Evolutionary conservation across 768 basidiomycete species (phyloP).

Genomic region (Xerocomellus dryophilus): DNA sequence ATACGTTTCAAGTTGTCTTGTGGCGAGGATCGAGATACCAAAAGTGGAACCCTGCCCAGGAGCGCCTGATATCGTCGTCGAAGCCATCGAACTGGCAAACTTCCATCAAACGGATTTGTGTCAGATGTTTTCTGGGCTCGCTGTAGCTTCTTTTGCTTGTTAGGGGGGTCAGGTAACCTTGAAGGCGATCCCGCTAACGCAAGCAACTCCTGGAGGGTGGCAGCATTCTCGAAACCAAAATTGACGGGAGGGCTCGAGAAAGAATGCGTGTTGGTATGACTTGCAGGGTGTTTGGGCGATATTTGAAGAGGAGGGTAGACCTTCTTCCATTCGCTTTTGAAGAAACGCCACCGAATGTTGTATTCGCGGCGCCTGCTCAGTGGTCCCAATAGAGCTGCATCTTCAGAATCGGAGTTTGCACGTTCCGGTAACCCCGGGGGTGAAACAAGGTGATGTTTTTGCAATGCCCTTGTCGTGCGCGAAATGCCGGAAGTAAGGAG

Average conservation of each 20-base stretch:
- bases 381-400: conserved; percentile 57
- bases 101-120: conserved; percentile 18
- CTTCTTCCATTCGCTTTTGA: conserved; percentile 50
- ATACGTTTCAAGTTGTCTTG: conserved; percentile 3
- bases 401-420: conserved; percentile 54
- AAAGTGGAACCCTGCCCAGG: conserved; percentile 56
- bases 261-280: conserved; percentile 4
- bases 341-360: conserved; percentile 71
- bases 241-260: conserved; percentile 28
- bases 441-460: conserved; percentile 35
- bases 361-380: conserved; percentile 72
- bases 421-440: conserved; percentile 60
- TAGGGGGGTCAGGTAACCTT: conserved; percentile 30
- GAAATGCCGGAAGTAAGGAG: conserved; percentile 56
- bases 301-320: conserved; percentile 60
- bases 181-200: conserved; percentile 38
- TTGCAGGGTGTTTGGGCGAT: conserved; percentile 21
- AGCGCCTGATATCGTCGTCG: conserved; percentile 56
- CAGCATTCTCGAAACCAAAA: conserved; percentile 42
- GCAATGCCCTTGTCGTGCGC: conserved; percentile 45
- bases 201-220: conserved; percentile 46
- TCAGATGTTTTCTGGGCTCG: neutral
- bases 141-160: conserved; percentile 19
- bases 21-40: conserved; percentile 35
- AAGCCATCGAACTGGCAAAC: conserved; percentile 31